phyloP scores from a whole-genome alignment of 768 basidiomycete species.

The Sporobolomyces pararoseus region DNA sequence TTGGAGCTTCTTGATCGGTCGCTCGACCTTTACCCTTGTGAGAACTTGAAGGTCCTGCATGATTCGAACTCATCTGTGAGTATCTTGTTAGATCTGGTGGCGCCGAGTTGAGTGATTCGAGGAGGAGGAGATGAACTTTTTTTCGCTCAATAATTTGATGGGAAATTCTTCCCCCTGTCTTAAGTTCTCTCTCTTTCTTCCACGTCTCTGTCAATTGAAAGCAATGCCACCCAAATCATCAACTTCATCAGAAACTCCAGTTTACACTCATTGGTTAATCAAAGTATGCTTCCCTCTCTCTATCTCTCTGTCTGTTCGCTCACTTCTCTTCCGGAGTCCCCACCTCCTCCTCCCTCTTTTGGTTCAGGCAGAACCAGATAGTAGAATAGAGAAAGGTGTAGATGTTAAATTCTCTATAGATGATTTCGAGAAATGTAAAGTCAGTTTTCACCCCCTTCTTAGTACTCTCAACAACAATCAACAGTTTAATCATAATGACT shows the following conservation, averaged over 20 bases:
- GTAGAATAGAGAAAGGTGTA: slow-evolving; percentile 60
- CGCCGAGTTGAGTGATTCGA: not conserved
- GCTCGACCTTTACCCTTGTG: slow-evolving; percentile 26
- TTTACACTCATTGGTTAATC: slow-evolving; percentile 27
- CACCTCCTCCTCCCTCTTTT: slow-evolving; percentile 44
- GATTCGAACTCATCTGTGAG: too few species aligned
- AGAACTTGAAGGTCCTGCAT: not conserved
- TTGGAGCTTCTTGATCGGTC: not conserved
- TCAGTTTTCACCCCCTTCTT: not conserved
- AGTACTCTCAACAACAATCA: not conserved
- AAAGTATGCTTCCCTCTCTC: slow-evolving; percentile 9
- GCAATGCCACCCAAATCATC: not conserved
- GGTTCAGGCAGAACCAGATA: slow-evolving; percentile 76
- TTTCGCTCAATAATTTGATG: not conserved
- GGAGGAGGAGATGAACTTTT: not conserved
- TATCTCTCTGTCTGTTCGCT: too few species aligned
- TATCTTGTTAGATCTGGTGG: not conserved
- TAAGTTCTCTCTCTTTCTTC: not conserved
- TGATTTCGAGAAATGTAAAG: slow-evolving; percentile 64
- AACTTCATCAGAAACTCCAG: not conserved
- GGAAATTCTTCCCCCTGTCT: not conserved
- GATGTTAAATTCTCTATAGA: slow-evolving; percentile 89
- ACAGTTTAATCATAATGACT: not conserved
- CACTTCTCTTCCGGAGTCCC: not conserved
- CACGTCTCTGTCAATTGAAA: not conserved